Percentiles rank a stretch among this genome's conserved stretches.
Conservation (phyloP, 768 basidiomycete species). For the Termitomyces sp. region DNA sequence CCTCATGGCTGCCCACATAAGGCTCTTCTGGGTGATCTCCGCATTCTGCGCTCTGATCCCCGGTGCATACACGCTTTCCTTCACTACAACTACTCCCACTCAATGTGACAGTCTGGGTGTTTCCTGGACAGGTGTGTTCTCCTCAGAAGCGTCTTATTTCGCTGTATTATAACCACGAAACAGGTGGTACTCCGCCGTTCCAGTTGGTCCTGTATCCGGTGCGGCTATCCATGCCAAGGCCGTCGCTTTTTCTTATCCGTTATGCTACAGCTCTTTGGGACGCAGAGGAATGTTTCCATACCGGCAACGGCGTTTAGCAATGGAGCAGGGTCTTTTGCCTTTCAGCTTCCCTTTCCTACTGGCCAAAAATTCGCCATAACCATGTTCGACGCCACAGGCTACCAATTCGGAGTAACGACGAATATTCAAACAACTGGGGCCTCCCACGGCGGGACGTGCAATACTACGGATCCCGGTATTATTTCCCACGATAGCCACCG, state of each 20-base stretch:
- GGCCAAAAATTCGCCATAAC: slow-evolving; percentile 42
- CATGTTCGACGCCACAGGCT: slow-evolving; percentile 72
- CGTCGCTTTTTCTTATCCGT: slow-evolving; percentile 6
- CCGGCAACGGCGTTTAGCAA: slow-evolving; percentile 48
- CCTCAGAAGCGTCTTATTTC: background rate
- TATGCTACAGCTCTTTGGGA: slow-evolving; percentile 41
- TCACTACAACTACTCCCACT: slow-evolving; percentile 37
- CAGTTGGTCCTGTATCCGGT: slow-evolving; percentile 47
- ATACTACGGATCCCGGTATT: slow-evolving; percentile 37
- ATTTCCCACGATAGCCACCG: slow-evolving; percentile 1
- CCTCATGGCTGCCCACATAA: slow-evolving; percentile 7
- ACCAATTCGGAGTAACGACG: slow-evolving; percentile 59
- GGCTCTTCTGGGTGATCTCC: slow-evolving; percentile 16
- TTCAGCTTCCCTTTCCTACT: slow-evolving; percentile 37
- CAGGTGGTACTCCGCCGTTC: slow-evolving; percentile 59
- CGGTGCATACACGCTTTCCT: slow-evolving; percentile 37
- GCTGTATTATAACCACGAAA: slow-evolving; percentile 4
- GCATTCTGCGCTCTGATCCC: slow-evolving; percentile 18
- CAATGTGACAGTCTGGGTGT: slow-evolving; percentile 60
- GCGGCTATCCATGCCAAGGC: slow-evolving; percentile 12
- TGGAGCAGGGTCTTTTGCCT: slow-evolving; percentile 47
- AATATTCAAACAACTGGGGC: slow-evolving; percentile 41
- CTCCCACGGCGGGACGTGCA: slow-evolving; percentile 45
- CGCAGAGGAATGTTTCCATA: slow-evolving; percentile 48
- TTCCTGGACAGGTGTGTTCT: slow-evolving; percentile 53